Conservation (phyloP, 2,329 filamentous ascomycete species). For the Phialophora verrucosa region DNA sequence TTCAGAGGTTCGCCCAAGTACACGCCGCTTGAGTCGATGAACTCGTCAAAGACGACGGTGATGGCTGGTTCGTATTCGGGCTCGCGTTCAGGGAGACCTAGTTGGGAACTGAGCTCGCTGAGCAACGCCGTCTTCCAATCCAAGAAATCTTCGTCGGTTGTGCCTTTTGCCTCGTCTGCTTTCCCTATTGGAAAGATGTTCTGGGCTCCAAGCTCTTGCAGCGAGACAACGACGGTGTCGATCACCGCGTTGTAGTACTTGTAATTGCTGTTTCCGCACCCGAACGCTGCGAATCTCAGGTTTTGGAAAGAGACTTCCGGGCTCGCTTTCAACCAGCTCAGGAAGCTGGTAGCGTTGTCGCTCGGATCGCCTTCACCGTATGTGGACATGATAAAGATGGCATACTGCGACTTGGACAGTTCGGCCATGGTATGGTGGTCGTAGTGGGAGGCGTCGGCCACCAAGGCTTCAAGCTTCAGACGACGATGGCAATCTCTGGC, state of each 20-base stretch:
- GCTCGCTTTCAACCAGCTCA: slow-evolving; percentile 45
- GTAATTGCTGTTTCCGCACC: slow-evolving; percentile 56
- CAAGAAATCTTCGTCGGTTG: slow-evolving; percentile 52
- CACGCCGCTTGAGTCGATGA: slow-evolving; percentile 40
- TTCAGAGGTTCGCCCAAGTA: slow-evolving; percentile 28
- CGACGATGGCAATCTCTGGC: slow-evolving; percentile 89
- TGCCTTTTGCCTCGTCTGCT: slow-evolving; percentile 51
- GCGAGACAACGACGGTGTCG: slow-evolving; percentile 42
- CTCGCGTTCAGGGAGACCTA: slow-evolving; percentile 85
- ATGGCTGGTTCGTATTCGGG: slow-evolving; percentile 87
- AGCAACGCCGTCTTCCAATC: slow-evolving; percentile 49
- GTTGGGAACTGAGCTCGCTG: slow-evolving; percentile 44
- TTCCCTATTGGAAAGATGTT: slow-evolving; percentile 40
- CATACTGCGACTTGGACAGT: slow-evolving; percentile 40
- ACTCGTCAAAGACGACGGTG: slow-evolving; percentile 62
- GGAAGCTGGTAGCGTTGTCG: slow-evolving; percentile 46
- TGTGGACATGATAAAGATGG: slow-evolving; percentile 47
- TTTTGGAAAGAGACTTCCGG: slow-evolving; percentile 36
- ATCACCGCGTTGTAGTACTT: slow-evolving; percentile 54
- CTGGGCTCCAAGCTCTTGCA: slow-evolving; percentile 43
- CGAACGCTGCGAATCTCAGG: slow-evolving; percentile 51
- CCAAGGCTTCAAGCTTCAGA: slow-evolving; percentile 72
- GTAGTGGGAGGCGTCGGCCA: slow-evolving; percentile 37
- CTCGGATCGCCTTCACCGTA: slow-evolving; percentile 50
- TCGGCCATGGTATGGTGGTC: slow-evolving; percentile 29